phyloP scores from a whole-genome alignment of 2,329 filamentous ascomycete species.

The Diaporthe australafricana region DNA sequence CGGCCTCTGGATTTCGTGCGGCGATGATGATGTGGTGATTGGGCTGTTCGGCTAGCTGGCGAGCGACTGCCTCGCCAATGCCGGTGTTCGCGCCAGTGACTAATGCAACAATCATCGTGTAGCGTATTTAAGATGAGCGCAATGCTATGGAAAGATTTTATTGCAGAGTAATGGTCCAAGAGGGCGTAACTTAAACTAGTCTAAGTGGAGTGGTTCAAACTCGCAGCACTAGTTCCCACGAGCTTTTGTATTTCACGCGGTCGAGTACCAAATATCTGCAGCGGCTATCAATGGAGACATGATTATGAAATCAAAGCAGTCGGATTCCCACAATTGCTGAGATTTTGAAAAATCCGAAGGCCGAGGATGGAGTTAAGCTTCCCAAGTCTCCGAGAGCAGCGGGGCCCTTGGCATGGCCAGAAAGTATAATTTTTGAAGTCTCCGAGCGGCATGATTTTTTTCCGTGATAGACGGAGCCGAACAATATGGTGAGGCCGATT shows the following conservation, averaged over 20 bases:
- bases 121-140: fast-evolving
- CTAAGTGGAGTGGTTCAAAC: neutral
- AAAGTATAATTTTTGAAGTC: neutral
- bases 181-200: neutral
- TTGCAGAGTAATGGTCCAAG: neutral
- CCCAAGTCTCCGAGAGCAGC: neutral
- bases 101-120: neutral
- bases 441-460: neutral
- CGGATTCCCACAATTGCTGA: neutral
- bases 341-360: neutral
- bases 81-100: conserved; percentile 15
- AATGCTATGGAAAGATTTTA: neutral
- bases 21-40: conserved; percentile 50
- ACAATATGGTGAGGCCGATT: too few species aligned
- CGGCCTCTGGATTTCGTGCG: conserved; percentile 43
- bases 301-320: neutral
- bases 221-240: neutral
- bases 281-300: neutral
- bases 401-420: neutral
- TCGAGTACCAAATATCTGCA: neutral
- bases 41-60: conserved; percentile 42
- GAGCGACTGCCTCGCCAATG: conserved; percentile 15
- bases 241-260: neutral
- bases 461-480: neutral
- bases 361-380: neutral